Conservation (phyloP, 805 yeast genomes). For the Yarrowia sp. region DNA sequence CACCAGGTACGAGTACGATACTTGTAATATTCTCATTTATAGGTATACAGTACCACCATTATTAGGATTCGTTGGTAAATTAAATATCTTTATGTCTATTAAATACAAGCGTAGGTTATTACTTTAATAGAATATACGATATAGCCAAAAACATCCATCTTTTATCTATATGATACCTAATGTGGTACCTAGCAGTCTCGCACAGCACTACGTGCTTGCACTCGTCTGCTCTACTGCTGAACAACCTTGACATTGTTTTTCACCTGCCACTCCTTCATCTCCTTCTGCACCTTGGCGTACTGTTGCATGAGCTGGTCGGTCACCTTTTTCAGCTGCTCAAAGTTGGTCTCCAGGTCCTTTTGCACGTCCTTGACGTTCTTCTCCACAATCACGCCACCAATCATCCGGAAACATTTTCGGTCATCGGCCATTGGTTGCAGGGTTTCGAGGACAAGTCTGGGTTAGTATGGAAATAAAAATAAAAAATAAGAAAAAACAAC, state of each 20-base stretch:
- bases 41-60: no score
- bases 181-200: no score
- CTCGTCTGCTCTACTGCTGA: constrained; percentile 28
- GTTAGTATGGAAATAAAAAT: neutral
- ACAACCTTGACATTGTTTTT: constrained; percentile 51
- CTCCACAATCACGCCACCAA: constrained; percentile 88
- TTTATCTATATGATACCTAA: no score
- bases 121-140: no score
- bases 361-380: constrained; percentile 74
- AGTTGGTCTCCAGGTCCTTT: constrained; percentile 57
- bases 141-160: no score
- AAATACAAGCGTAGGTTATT: no score
- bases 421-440: constrained; percentile 49
- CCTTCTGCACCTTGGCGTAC: constrained; percentile 41
- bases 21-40: no score
- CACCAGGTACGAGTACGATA: no score
- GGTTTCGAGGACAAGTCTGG: constrained; percentile 53
- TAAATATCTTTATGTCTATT: no score
- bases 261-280: constrained; percentile 49
- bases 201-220: no score
- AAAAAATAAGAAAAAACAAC: no score
- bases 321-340: constrained; percentile 46
- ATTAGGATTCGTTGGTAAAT: no score
- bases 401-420: constrained; percentile 86
- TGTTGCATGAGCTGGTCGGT: constrained; percentile 43